phyloP scores from a whole-genome alignment of 2,329 filamentous ascomycete genomes.

The Phaeosphaeriaceae sp. region DNA sequence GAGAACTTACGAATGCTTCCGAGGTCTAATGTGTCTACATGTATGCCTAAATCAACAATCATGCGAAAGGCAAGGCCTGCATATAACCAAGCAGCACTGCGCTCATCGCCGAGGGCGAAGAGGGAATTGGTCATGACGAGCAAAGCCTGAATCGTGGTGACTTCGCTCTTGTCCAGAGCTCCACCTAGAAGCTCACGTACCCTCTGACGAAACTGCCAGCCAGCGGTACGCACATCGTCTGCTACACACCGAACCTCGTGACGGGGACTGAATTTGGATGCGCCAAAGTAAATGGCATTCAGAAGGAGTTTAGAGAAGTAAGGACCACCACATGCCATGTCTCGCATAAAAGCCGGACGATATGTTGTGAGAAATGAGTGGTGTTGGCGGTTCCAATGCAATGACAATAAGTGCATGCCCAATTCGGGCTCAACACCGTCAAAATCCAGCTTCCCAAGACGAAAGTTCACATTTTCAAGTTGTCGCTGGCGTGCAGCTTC shows the following conservation, averaged over 20 bases:
- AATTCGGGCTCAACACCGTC: constrained; percentile 61
- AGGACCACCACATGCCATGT: constrained; percentile 59
- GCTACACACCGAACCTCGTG: constrained; percentile 55
- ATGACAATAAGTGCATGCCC: constrained; percentile 58
- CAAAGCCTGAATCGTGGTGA: constrained; percentile 62
- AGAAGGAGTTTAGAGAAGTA: constrained; percentile 65
- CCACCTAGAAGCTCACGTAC: constrained; percentile 56
- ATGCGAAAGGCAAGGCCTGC: constrained; percentile 63
- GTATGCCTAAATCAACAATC: constrained; percentile 62
- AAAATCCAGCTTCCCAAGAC: constrained; percentile 59
- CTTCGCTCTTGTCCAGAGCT: constrained; percentile 56
- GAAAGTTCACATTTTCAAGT: constrained; percentile 57
- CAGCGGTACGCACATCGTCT: constrained; percentile 56
- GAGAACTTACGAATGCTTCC: constrained; percentile 44
- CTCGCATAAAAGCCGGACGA: constrained; percentile 54
- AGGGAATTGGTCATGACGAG: constrained; percentile 60
- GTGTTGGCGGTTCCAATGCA: constrained; percentile 63
- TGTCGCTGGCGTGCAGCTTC: constrained; percentile 59
- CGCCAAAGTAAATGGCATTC: constrained; percentile 60
- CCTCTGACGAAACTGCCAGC: constrained; percentile 56
- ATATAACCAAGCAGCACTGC: constrained; percentile 64
- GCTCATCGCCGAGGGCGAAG: constrained; percentile 58
- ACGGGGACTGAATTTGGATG: constrained; percentile 56
- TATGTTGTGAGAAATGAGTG: constrained; percentile 58
- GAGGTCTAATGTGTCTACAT: constrained; percentile 51